phyloP scores from a whole-genome alignment of 345 rosid species.

The Heritiera littoralis region DNA sequence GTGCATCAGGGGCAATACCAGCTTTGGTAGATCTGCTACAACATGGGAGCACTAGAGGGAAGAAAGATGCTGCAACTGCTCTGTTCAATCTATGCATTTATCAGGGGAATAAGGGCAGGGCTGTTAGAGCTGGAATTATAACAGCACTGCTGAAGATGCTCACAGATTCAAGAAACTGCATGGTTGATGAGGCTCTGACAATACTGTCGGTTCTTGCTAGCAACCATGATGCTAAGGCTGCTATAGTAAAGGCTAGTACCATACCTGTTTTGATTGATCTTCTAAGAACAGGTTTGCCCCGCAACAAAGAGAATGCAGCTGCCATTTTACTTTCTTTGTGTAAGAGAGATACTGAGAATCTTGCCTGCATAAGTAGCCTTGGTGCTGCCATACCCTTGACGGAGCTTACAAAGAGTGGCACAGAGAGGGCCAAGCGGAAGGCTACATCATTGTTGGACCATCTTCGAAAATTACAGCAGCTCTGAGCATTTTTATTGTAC shows the following conservation, averaged over 20 bases:
- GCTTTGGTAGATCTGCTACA: conserved; percentile 76
- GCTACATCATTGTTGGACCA: conserved; percentile 77
- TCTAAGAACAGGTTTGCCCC: conserved; percentile 62
- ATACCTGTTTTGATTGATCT: conserved; percentile 65
- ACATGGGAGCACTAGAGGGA: conserved; percentile 73
- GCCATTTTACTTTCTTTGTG: conserved; percentile 75
- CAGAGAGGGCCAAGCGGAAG: conserved; percentile 85
- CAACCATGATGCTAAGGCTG: conserved; percentile 72
- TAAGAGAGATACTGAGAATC: conserved; percentile 79
- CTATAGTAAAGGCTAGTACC: conserved; percentile 60
- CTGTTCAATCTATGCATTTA: conserved; percentile 85
- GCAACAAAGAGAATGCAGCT: conserved; percentile 79
- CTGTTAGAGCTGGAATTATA: conserved; percentile 77
- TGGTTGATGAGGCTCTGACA: conserved; percentile 84
- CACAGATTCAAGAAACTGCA: conserved; percentile 52
- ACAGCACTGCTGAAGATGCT: conserved; percentile 66
- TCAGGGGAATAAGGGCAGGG: conserved; percentile 85
- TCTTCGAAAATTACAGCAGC: conserved; percentile 53
- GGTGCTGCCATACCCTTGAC: conserved; percentile 77
- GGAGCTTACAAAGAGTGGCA: conserved; percentile 74
- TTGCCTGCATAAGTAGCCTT: conserved; percentile 64
- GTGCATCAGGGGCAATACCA: conserved; percentile 83
- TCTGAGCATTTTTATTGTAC: conserved; percentile 27
- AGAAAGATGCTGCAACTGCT: conserved; percentile 95
- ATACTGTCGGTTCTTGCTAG: conserved; percentile 76